Evolutionary conservation across 176 grass and related monocot species (phyloP), one percentile per base, ranked within the genome.

Genomic region (Lolium perenne): DNA sequence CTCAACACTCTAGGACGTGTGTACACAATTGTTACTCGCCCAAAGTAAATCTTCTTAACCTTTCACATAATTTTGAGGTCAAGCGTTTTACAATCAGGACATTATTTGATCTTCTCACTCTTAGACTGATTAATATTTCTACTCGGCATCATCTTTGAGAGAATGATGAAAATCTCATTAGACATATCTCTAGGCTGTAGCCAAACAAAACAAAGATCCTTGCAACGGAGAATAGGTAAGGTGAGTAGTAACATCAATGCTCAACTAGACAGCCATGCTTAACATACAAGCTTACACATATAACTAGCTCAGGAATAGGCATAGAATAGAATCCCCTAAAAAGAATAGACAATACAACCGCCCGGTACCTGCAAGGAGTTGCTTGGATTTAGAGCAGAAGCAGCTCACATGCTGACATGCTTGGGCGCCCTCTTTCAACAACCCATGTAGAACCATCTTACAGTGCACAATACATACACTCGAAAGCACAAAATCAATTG

Each of bases 371-470:
- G 23, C 46, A 49, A 53, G 11, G 48, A 10, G 25, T 76, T 54
- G 22, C 49, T 76, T 76, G 73, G 14, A 51, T 76, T 32, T 32
- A 53, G 47, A 75, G 23, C 4, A 14, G 22, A 75, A 53, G 48
- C 3, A 53, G 23, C 48, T 20, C 48, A 53, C 23, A 76, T 29
- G 32, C 32, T 35, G 32, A 35, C 1, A 35, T 35, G 32, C 32
- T 35, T 35, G 32, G 0, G 41, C 41, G 7, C 67, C 67, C 66
- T 70, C 32, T 43, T 43, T 70, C 38, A 70, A 70, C 41, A 1
- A 29, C 72, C 45, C 71, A 74, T 74, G 46, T 50, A 50, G 71
- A 74, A 50, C 2, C 71, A 74, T 74, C 46, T 47, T 74, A 49
- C 71, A 48, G 0, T 6, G 21, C 32, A 35, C 29, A 29, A 1